A percentile compares a stretch with the other conserved stretches of the same genome.
phyloP scores from a whole-genome alignment of 2,329 filamentous ascomycete species.

The Colletotrichum sp. region DNA sequence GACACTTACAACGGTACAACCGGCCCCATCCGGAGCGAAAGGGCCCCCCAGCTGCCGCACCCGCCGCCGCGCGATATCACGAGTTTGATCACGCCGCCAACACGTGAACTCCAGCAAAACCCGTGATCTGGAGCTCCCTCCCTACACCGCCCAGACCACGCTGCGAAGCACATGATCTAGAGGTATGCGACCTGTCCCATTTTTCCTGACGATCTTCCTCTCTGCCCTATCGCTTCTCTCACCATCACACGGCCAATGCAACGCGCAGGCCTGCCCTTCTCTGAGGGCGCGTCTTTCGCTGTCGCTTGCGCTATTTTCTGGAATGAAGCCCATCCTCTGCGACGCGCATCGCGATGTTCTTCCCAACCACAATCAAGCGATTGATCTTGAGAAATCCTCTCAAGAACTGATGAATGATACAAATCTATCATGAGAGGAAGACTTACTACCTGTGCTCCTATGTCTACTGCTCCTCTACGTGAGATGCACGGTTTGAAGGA shows the following conservation, averaged over 20 bases:
- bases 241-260: conserved; percentile 3
- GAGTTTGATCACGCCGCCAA: conserved; percentile 50
- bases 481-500: neutral
- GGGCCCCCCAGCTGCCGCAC: conserved; percentile 21
- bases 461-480: neutral
- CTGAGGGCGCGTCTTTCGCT: neutral
- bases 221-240: neutral
- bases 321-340: neutral
- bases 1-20: conserved; percentile 10
- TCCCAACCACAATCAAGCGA: conserved; percentile 9
- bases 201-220: conserved; percentile 13
- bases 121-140: conserved; percentile 44
- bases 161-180: conserved; percentile 49
- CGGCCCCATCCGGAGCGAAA: conserved; percentile 13
- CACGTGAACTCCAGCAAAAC: conserved; percentile 32
- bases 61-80: conserved; percentile 48
- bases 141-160: conserved; percentile 17
- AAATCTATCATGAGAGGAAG: neutral
- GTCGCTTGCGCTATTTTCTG: conserved; percentile 3
- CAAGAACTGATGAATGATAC: neutral
- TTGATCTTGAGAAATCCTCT: neutral
- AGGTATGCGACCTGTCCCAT: conserved; percentile 39
- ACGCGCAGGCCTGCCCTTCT: neutral
- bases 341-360: neutral
- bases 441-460: neutral